Conservation (phyloP, 78 protist species). For the Dictyostelium intermedium region DNA sequence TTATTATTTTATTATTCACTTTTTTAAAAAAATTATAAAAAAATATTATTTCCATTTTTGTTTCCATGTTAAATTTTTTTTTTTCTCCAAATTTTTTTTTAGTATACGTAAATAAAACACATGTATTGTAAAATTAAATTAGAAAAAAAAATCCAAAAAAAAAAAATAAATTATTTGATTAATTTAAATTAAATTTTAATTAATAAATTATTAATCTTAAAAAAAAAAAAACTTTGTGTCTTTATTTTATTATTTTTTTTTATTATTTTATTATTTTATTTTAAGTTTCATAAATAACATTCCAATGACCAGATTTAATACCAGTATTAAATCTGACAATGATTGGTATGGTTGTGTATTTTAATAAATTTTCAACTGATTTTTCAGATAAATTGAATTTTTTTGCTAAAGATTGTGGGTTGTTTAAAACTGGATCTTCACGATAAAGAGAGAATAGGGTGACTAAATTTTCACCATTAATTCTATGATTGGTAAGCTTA, state of each 20-base stretch:
- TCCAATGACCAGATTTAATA: slow-evolving; percentile 57
- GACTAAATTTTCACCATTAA: neutral
- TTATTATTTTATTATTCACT: neutral
- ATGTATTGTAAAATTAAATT: neutral
- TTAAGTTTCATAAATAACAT: slow-evolving; percentile 32
- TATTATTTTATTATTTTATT: neutral
- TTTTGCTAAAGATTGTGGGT: neutral
- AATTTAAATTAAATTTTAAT: neutral
- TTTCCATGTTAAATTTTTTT: neutral
- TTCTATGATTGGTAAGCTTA: neutral
- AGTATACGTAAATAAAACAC: neutral
- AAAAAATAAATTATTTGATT: neutral
- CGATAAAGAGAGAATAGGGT: slow-evolving; percentile 11
- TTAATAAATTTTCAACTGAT: neutral
- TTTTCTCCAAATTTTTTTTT: neutral
- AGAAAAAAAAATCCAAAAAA: neutral
- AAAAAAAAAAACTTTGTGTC: neutral
- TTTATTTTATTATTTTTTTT: neutral
- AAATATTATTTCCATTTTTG: neutral
- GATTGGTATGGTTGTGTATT: slow-evolving; percentile 13
- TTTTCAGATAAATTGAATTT: neutral
- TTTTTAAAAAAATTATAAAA: neutral
- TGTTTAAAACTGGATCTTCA: slow-evolving; percentile 5
- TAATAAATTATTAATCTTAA: neutral
- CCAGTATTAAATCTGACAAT: slow-evolving; percentile 45